Evolutionary conservation across 106 monocot genomes (phyloP), one percentile per base, ranked within the genome.

Genomic region (Xerophyta viscosa): DNA sequence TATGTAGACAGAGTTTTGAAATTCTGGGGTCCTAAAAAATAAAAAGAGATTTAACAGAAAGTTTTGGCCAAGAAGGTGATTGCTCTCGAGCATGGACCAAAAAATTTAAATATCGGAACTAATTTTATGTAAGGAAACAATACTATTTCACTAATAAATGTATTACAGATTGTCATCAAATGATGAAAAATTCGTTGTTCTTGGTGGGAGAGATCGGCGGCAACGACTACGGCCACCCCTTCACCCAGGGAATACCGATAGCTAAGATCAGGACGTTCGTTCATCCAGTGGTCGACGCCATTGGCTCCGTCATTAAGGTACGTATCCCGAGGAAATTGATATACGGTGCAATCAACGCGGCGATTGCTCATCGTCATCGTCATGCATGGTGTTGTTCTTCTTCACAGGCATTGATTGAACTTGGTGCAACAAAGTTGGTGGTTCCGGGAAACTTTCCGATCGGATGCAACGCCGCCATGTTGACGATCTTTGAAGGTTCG

Each of bases 191-290:
- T 2, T 71, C 80, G 9, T 43, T 81, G 3, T 58, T 81, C 51
- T 41, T 81, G 3, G 58, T 71, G 24, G 81, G 81, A 22, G 81
- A 75, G 63, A 76, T 81, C 9, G 76, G 81, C 8, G 81, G 67
- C 7, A 81, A 81, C 26, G 76, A 81, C 56, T 76, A 71, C 58
- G 45, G 55, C 48, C 22, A 50, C n/a, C 47, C 71, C 6, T 45
- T 76, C 5, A 42, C 37, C 8, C 54, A 37, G 41, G 62, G 57
- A 47, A 71, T n/a, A 48, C 21, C 50, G 21, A 13, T 68, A 2
- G 48, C 51, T 1, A 67, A 67, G 49, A 29, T 81, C 11, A 29
- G 15, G 24, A 48, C 75, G n/a, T 68, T 41, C 18, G 63, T 72
- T 24, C 81, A 71, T 37, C 23, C 4, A 9, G 71, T 81, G 11